These are phyloP conservation scores for Albatrellus sp. DNA, from an alignment of 1,284 basidiomycete genomes.

Conservation along the genomic window DNA sequence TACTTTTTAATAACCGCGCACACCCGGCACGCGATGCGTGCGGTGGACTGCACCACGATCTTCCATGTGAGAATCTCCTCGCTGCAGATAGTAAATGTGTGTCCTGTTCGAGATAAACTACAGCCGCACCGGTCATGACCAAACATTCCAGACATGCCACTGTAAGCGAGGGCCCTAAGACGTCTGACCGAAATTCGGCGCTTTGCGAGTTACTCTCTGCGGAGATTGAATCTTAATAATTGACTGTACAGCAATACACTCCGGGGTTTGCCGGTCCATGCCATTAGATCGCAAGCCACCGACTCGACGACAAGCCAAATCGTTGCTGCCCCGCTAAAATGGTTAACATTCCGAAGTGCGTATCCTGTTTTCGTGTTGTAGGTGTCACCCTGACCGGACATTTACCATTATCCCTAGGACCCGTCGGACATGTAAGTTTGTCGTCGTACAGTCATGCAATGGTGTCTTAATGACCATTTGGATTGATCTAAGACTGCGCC, in stretches of 20 bases:
- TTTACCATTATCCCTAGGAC: slow-evolving; percentile 37
- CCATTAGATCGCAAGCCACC: neutral
- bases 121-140: too few species aligned
- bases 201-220: neutral
- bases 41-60: too few species aligned
- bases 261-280: slow-evolving; percentile 8
- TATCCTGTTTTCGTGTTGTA: slow-evolving; percentile 11
- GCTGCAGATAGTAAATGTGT: too few species aligned
- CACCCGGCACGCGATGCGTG: too few species aligned
- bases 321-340: slow-evolving; percentile 34
- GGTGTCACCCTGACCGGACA: neutral
- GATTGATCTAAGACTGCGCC: slow-evolving; percentile 71
- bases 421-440: slow-evolving; percentile 70
- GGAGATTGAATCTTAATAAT: slow-evolving; percentile 6
- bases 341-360: slow-evolving; percentile 89
- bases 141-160: too few species aligned
- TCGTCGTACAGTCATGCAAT: slow-evolving; percentile 1
- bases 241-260: slow-evolving; percentile 8
- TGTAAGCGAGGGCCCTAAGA: too few species aligned
- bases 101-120: too few species aligned
- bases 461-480: neutral
- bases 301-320: neutral
- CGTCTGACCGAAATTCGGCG: too few species aligned
- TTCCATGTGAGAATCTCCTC: too few species aligned
- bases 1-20: too few species aligned